phyloP scores from a whole-genome alignment of 192 early-diverging fungal genomes.

The Geranomyces michiganensis region DNA sequence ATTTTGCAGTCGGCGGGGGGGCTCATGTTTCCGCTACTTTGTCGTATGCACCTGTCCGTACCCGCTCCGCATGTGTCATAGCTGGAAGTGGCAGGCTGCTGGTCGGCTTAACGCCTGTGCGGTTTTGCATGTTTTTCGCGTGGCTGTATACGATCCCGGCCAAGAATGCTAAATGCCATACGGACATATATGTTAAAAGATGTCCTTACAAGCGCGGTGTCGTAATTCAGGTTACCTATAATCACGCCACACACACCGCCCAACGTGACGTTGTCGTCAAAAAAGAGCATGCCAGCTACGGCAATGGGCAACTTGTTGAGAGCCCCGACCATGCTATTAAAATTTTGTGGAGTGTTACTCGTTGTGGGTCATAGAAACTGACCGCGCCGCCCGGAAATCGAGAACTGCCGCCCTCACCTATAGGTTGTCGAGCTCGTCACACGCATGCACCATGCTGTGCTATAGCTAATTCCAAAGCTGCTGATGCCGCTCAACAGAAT shows the following conservation, averaged over 20 bases:
- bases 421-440: constrained; percentile 63
- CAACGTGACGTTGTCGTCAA: constrained; percentile 78
- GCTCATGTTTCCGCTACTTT: not conserved
- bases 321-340: constrained; percentile 88
- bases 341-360: too few relatives aligned
- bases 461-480: constrained; percentile 90
- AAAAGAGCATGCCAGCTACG: constrained; percentile 92
- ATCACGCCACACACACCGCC: constrained; percentile 85
- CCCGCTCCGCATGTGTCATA: constrained; percentile 4
- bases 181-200: too few relatives aligned
- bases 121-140: constrained; percentile 37
- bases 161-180: constrained; percentile 34
- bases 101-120: not conserved
- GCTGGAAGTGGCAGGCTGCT: not conserved
- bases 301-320: constrained; percentile 98
- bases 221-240: constrained; percentile 64
- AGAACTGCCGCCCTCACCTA: constrained; percentile 49
- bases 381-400: too few relatives aligned
- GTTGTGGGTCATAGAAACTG: constrained; percentile 34
- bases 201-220: not conserved
- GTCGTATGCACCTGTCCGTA: not conserved
- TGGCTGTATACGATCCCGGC: constrained; percentile 36
- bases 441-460: constrained; percentile 80
- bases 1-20: too few relatives aligned
- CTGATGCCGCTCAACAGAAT: constrained; percentile 79